Evolutionary conservation across 2,329 filamentous ascomycete species (phyloP).

Genomic region (Colletotrichum shisoi): DNA sequence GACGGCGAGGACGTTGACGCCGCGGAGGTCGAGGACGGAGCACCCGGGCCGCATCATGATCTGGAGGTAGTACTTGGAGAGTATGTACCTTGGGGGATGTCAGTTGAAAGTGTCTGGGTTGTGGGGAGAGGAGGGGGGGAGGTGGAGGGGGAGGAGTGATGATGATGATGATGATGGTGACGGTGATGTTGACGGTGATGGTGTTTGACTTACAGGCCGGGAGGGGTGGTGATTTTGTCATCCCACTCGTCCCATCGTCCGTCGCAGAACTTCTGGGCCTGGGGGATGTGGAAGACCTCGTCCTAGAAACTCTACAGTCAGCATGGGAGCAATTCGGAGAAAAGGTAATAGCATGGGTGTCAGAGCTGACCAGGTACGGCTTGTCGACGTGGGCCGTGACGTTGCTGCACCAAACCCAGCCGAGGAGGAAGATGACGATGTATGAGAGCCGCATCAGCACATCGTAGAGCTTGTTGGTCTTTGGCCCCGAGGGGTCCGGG

Average conservation of each 20-base stretch:
- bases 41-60: conserved; percentile 45
- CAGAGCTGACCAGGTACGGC: conserved; percentile 61
- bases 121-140: background rate
- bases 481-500: conserved; percentile 17
- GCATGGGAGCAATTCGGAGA: background rate
- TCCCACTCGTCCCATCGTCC: conserved; percentile 84
- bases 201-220: conserved; percentile 70
- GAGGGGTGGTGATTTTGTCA: conserved; percentile 95
- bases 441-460: conserved; percentile 35
- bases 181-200: no score
- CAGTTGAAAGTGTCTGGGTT: background rate
- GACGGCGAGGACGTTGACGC: conserved; percentile 58
- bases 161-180: conserved; percentile 4
- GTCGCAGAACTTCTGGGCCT: conserved; percentile 86
- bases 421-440: conserved; percentile 43
- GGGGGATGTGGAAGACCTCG: conserved; percentile 87
- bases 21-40: conserved; percentile 55
- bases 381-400: conserved; percentile 56
- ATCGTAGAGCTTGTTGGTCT: conserved; percentile 34
- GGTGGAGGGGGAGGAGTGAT: no score
- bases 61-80: conserved; percentile 51
- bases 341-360: accelerated
- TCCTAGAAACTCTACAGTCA: conserved; percentile 65
- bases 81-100: conserved; percentile 53
- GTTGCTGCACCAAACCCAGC: conserved; percentile 51